Percentiles rank a stretch among this genome's conserved stretches.
These are phyloP conservation scores for Schizosaccharomyces octosporus DNA, from an alignment of 805 yeast genomes.

Conservation along the genomic window DNA sequence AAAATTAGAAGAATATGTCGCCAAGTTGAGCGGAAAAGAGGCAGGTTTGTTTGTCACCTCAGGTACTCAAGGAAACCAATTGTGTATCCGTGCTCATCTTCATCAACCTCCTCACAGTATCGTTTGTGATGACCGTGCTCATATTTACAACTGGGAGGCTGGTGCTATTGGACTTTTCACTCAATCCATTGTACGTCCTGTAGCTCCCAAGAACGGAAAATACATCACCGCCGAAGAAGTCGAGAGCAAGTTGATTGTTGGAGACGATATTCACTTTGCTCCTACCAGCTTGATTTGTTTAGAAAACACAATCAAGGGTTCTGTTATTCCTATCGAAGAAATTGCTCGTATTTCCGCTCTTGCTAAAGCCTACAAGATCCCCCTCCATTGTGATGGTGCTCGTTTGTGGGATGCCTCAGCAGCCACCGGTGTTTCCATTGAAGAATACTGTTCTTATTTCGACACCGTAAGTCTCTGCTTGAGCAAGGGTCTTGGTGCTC, in stretches of 20 bases:
- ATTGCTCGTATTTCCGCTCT: conserved; percentile 43
- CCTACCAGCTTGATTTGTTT: conserved; percentile 67
- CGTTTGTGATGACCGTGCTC: conserved; percentile 67
- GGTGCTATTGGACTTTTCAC: conserved; percentile 77
- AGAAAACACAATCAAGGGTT: conserved; percentile 76
- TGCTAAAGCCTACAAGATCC: conserved; percentile 33
- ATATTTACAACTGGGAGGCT: conserved; percentile 63
- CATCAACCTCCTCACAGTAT: conserved; percentile 68
- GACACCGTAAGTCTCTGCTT: conserved; percentile 50
- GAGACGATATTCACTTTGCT: conserved; percentile 38
- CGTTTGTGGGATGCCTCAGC: conserved; percentile 76
- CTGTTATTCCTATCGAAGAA: conserved; percentile 58
- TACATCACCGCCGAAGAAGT: conserved; percentile 1
- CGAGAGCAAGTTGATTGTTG: neutral
- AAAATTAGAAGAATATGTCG: conserved; percentile 37
- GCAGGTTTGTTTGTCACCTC: conserved; percentile 66
- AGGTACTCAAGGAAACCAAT: conserved; percentile 78
- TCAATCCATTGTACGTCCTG: conserved; percentile 77
- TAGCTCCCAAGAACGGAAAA: conserved; percentile 48
- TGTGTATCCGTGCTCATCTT: conserved; percentile 53
- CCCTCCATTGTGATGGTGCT: conserved; percentile 83
- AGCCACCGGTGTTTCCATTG: conserved; percentile 39
- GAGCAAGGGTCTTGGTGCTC: conserved; percentile 80
- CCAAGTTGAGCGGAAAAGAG: conserved; percentile 48
- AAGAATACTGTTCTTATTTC: neutral